Evolutionary conservation across 306 rosid genomes (phyloP).

Genomic region (Oxytropis ochrocephala): DNA sequence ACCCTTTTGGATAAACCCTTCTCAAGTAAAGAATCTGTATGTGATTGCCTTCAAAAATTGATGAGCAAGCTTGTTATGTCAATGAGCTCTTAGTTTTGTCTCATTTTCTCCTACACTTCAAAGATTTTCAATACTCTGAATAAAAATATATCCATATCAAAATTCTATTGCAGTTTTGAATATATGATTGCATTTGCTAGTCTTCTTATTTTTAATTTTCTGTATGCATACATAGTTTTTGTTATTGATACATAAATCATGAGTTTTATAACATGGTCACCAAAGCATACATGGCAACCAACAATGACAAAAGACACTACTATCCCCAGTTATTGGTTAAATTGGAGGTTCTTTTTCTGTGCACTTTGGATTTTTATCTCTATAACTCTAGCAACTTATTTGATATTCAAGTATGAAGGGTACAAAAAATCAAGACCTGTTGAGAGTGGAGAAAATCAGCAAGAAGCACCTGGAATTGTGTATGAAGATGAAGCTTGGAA

Average conservation of each 20-base stretch:
- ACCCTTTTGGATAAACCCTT: constrained; percentile 23
- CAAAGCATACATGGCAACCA: constrained; percentile 57
- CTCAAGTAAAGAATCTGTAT: constrained; percentile 52
- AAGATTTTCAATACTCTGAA: constrained; percentile 2
- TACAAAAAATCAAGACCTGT: constrained; percentile 21
- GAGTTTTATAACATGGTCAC: constrained; percentile 61
- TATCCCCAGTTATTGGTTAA: constrained; percentile 68
- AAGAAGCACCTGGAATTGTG: constrained; percentile 33
- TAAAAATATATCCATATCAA: background rate
- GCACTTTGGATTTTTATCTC: constrained; percentile 41
- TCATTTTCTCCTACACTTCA: constrained; percentile 18
- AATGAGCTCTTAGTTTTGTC: background rate
- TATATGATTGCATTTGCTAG: constrained; percentile 11
- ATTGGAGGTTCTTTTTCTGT: constrained; percentile 76
- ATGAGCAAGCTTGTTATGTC: constrained; percentile 16
- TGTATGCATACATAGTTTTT: constrained; percentile 16
- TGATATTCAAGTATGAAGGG: constrained; percentile 68
- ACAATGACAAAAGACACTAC: constrained; percentile 59
- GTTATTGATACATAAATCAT: background rate
- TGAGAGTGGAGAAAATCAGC: constrained; percentile 29
- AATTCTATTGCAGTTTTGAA: background rate
- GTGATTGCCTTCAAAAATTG: constrained; percentile 12
- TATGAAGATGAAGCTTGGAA: constrained; percentile 75
- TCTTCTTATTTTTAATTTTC: too few relatives aligned
- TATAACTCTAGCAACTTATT: constrained; percentile 33